phyloP scores from a whole-genome alignment of 2,329 filamentous ascomycete species.

The Ophiocordyceps camponoti-leonardi region DNA sequence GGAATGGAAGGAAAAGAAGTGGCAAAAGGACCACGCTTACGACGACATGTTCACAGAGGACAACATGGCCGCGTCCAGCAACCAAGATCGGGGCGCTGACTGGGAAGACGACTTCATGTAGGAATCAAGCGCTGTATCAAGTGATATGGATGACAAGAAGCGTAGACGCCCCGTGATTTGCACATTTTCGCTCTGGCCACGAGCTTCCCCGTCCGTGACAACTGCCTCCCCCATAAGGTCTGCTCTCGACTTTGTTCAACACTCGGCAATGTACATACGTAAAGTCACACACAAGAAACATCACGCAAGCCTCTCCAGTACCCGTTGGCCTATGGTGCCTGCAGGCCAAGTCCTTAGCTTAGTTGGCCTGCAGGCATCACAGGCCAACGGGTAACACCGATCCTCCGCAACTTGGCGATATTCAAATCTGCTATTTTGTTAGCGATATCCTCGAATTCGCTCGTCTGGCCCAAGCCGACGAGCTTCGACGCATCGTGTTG shows the following conservation, averaged over 20 bases:
- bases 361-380: too few species aligned
- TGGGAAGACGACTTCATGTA: slow-evolving; percentile 93
- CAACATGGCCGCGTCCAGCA: slow-evolving; percentile 59
- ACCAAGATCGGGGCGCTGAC: slow-evolving; percentile 63
- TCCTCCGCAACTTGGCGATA: slow-evolving; percentile 12
- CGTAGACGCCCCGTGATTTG: background rate
- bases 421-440: slow-evolving; percentile 15
- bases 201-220: background rate
- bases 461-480: slow-evolving; percentile 10
- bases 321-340: too few species aligned
- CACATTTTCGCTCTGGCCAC: background rate
- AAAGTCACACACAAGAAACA: too few species aligned
- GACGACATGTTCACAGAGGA: slow-evolving; percentile 82
- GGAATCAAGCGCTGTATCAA: background rate
- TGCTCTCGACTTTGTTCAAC: background rate
- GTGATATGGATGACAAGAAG: background rate
- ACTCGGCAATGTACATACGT: too few species aligned
- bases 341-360: too few species aligned
- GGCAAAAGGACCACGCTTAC: slow-evolving; percentile 94
- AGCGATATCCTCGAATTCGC: slow-evolving; percentile 11
- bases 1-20: slow-evolving; percentile 78
- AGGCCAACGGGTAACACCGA: too few species aligned
- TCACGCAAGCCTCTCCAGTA: slow-evolving; percentile 4
- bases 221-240: background rate
- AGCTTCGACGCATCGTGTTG: slow-evolving; percentile 10